Percentiles rank a stretch among this genome's conserved stretches.
phyloP scores from a whole-genome alignment of 768 basidiomycete genomes.

The Russula sp. region DNA sequence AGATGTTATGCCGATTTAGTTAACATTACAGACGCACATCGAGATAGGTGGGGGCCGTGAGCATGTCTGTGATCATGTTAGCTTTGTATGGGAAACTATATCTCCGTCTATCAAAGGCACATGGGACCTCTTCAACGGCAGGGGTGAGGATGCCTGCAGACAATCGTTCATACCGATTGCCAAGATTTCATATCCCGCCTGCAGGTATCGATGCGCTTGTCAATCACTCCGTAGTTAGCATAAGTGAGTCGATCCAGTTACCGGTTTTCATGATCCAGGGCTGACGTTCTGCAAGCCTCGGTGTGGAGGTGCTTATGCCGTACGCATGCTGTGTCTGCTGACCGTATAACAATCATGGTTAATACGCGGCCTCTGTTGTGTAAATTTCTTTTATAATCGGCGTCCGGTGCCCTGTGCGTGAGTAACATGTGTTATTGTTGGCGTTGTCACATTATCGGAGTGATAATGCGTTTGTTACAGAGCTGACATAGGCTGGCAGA shows the following conservation, averaged over 20 bases:
- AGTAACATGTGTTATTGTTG: slow-evolving; percentile 33
- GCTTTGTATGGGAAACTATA: slow-evolving; percentile 85
- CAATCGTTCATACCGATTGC: slow-evolving; percentile 17
- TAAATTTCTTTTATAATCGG: slow-evolving; percentile 83
- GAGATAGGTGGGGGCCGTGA: slow-evolving; percentile 59
- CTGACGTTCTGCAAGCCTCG: slow-evolving; percentile 44
- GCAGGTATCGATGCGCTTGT: slow-evolving; percentile 68
- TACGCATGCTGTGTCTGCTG: slow-evolving; percentile 69
- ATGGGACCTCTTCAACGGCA: slow-evolving; percentile 71
- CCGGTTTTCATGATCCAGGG: slow-evolving; percentile 18
- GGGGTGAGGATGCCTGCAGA: slow-evolving; percentile 42
- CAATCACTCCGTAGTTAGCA: slow-evolving; percentile 78
- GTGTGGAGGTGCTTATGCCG: slow-evolving; percentile 73
- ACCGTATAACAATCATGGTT: slow-evolving; percentile 62
- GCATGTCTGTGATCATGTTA: slow-evolving; percentile 32
- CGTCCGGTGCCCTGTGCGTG: slow-evolving; percentile 56
- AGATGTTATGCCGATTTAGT: background rate
- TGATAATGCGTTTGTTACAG: slow-evolving; percentile 37
- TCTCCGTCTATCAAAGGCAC: slow-evolving; percentile 76
- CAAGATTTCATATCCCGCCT: slow-evolving; percentile 3
- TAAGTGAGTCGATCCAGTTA: slow-evolving; percentile 49
- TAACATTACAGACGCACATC: slow-evolving; percentile 55
- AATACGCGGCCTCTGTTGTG: slow-evolving; percentile 75
- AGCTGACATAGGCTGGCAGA: slow-evolving; percentile 54
- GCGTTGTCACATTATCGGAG: background rate